These are phyloP conservation scores for Aeminium ludgeri DNA, from an alignment of 495 filamentous ascomycete species.

Conservation along the genomic window DNA sequence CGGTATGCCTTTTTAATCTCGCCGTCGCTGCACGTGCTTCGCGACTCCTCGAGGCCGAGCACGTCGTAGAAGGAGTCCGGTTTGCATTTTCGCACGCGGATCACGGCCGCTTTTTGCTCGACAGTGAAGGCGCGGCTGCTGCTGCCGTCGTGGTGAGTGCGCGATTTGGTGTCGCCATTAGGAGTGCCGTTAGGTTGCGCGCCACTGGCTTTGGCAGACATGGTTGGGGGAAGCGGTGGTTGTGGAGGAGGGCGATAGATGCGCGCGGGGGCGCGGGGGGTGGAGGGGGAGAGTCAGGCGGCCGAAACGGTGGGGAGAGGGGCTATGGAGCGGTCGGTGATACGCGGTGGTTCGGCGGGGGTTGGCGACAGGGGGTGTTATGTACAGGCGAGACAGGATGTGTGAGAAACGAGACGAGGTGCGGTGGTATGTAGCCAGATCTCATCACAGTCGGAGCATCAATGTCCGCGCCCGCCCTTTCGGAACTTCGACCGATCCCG, in stretches of 20 bases:
- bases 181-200: conserved; percentile 35
- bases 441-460: too few species aligned
- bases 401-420: too few species aligned
- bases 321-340: too few species aligned
- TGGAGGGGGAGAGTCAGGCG: background rate
- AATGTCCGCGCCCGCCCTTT: too few species aligned
- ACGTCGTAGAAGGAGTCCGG: conserved; percentile 86
- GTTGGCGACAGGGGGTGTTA: too few species aligned
- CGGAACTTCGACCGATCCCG: too few species aligned
- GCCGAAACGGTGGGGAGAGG: too few species aligned
- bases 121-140: conserved; percentile 74
- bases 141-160: conserved; percentile 86
- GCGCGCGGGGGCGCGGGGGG: background rate
- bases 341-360: too few species aligned
- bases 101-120: conserved; percentile 78
- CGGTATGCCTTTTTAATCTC: conserved; percentile 93
- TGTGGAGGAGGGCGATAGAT: conserved; percentile 1
- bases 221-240: conserved; percentile 23
- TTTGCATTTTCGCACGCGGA: conserved; percentile 67
- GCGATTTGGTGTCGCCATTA: conserved; percentile 48
- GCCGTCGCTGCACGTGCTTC: conserved; percentile 46
- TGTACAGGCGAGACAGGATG: too few species aligned
- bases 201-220: conserved; percentile 67
- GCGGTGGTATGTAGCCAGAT: too few species aligned
- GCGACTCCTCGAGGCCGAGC: conserved; percentile 46